Percentiles rank a stretch among this genome's conserved stretches.
Evolutionary conservation across 2,329 filamentous ascomycete species (phyloP).

Genomic region (Thelonectria blattea): DNA sequence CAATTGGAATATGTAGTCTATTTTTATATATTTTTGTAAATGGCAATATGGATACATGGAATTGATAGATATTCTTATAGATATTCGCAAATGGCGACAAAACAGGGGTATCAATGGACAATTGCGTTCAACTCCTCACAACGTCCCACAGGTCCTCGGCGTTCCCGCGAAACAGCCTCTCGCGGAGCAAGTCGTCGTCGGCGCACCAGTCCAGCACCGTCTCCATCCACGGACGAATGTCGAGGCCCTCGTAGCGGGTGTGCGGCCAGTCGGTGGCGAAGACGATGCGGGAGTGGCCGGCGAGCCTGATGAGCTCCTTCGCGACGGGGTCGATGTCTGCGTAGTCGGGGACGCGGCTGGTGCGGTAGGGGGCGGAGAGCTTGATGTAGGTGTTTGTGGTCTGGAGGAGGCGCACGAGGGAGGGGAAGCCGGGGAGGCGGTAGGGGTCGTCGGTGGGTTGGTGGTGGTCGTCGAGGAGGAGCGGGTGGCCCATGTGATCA

Average conservation of each 20-base stretch:
- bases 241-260: constrained; percentile 63
- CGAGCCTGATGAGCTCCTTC: constrained; percentile 53
- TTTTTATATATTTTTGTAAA: background rate
- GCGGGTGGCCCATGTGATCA: constrained; percentile 64
- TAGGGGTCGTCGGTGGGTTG: constrained; percentile 33
- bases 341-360: constrained; percentile 52
- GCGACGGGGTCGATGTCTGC: constrained; percentile 55
- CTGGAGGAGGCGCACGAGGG: constrained; percentile 54
- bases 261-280: constrained; percentile 71
- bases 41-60: background rate
- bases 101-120: background rate
- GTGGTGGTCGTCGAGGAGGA: constrained; percentile 40
- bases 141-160: constrained; percentile 56
- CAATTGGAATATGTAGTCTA: background rate
- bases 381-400: constrained; percentile 61
- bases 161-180: constrained; percentile 61
- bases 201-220: constrained; percentile 60
- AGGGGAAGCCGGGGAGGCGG: constrained; percentile 38
- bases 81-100: background rate
- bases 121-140: constrained; percentile 1
- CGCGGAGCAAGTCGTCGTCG: constrained; percentile 49
- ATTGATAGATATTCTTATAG: background rate
- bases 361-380: constrained; percentile 63
- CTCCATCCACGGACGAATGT: constrained; percentile 55
- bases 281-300: constrained; percentile 51